Conservation (phyloP, 148 eudicot genomes). For the Rhododendron griersonianum region DNA sequence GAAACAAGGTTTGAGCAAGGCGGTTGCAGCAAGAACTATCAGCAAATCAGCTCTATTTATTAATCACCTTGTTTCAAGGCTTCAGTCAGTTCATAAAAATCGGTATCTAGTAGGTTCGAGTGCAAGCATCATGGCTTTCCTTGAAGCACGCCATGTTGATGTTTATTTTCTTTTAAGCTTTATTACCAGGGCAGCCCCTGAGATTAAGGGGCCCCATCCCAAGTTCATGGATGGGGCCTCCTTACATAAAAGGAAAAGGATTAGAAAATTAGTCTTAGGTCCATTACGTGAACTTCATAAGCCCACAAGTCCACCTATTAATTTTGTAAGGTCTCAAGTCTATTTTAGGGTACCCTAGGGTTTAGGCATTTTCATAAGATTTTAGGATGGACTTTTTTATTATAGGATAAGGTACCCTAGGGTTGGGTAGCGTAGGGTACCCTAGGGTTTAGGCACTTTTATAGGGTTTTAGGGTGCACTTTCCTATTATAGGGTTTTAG, state of each 20-base stretch:
- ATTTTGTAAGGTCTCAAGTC: too few relatives aligned
- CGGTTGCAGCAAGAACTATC: conserved; percentile 60
- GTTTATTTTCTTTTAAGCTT: background rate
- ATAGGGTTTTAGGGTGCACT: too few relatives aligned
- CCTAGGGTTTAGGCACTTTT: too few relatives aligned
- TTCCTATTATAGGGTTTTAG: too few relatives aligned
- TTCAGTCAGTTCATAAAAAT: conserved; percentile 68
- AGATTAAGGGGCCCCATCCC: background rate
- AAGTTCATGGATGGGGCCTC: background rate
- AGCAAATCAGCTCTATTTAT: conserved; percentile 74
- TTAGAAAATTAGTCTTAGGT: too few relatives aligned
- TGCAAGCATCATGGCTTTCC: conserved; percentile 10
- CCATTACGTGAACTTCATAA: too few relatives aligned
- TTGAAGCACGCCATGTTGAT: background rate
- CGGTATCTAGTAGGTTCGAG: conserved; percentile 87
- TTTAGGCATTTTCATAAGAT: too few relatives aligned
- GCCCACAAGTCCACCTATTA: too few relatives aligned
- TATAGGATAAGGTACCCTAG: too few relatives aligned
- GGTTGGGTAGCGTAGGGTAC: too few relatives aligned
- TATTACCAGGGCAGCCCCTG: background rate
- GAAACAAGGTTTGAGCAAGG: conserved; percentile 65
- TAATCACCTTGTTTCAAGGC: conserved; percentile 75
- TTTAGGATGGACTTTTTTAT: too few relatives aligned
- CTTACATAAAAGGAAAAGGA: background rate
- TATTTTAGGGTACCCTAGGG: too few relatives aligned